A percentile compares a stretch with the other conserved stretches of the same genome.
phyloP scores from a whole-genome alignment of 75 land plant species.

The Selaginella tamariscina region DNA sequence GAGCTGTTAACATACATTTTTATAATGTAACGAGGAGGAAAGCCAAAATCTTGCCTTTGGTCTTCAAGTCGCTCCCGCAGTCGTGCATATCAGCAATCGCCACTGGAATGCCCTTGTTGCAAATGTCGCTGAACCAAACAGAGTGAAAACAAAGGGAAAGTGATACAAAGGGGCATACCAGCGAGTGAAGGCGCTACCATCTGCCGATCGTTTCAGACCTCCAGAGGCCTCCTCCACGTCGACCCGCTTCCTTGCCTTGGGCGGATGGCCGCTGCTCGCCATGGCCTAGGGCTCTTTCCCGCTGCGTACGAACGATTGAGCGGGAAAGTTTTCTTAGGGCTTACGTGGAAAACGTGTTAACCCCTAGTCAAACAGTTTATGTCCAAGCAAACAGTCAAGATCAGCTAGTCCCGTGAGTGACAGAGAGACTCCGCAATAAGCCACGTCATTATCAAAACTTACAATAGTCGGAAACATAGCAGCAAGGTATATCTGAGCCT shows the following conservation, averaged over 20 bases:
- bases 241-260: constrained; percentile 7
- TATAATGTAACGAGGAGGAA: too few species aligned
- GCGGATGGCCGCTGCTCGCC: background rate
- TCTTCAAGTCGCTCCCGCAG: background rate
- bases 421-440: too few species aligned
- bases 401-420: too few species aligned
- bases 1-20: too few species aligned
- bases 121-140: background rate
- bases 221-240: background rate
- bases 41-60: background rate
- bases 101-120: constrained; percentile 5
- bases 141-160: background rate
- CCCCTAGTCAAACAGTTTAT: too few species aligned
- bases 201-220: background rate
- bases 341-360: too few species aligned
- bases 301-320: too few species aligned
- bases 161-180: background rate
- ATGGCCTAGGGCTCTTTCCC: too few species aligned
- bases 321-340: too few species aligned
- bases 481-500: constrained; percentile 93
- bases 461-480: too few species aligned
- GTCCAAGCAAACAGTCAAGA: too few species aligned
- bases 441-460: too few species aligned
- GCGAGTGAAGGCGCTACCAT: constrained; percentile 6
- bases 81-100: constrained; percentile 4